A percentile compares a stretch with the other conserved stretches of the same genome.
phyloP scores from a whole-genome alignment of 108 stramenopile species.

The Hondaea fermentalgiana region DNA sequence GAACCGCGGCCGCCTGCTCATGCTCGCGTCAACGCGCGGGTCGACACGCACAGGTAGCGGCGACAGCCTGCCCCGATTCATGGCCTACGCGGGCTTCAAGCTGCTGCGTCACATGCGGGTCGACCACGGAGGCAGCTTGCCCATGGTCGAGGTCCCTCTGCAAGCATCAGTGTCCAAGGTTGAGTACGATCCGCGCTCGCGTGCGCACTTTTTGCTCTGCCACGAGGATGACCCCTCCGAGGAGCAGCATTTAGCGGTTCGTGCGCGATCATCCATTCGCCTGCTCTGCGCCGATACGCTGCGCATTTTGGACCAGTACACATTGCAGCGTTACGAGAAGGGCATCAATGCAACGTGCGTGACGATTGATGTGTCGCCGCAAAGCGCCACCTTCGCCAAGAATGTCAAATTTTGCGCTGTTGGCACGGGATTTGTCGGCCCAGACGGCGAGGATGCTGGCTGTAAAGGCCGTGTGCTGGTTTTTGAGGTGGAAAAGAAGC shows the following conservation, averaged over 20 bases:
- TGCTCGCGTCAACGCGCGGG: background rate
- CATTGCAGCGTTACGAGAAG: background rate
- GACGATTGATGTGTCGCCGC: background rate
- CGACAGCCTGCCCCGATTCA: background rate
- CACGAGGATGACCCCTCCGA: background rate
- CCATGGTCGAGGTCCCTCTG: conserved; percentile 8
- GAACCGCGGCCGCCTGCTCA: background rate
- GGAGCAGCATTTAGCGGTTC: background rate
- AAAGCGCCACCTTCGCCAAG: background rate
- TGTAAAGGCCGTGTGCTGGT: background rate
- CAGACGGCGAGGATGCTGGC: background rate
- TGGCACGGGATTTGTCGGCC: conserved; percentile 4
- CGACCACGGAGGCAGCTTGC: background rate
- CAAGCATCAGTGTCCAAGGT: background rate
- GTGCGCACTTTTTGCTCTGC: background rate
- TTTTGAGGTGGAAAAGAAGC: background rate
- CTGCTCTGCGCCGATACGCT: conserved; percentile 3
- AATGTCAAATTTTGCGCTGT: background rate
- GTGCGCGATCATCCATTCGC: background rate
- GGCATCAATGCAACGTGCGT: background rate
- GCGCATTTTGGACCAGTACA: background rate
- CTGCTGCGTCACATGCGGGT: background rate
- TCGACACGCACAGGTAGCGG: background rate
- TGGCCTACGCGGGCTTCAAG: background rate
- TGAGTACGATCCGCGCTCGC: background rate